Conservation (phyloP, 306 rosid species). For the Acacia crassicarpa region DNA sequence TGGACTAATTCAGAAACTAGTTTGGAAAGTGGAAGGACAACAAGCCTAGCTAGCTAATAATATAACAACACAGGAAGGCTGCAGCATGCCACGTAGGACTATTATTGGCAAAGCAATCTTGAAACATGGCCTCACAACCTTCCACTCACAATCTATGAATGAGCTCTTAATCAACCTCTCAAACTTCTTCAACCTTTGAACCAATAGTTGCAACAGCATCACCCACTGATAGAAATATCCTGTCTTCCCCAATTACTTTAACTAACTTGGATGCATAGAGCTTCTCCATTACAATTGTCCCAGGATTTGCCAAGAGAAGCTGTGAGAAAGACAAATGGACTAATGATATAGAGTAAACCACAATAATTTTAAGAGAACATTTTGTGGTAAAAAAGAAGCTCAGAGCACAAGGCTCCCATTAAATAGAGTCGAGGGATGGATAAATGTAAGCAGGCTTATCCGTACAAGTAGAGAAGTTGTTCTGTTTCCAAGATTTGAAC, state of each 20-base stretch:
- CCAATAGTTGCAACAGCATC: constrained; percentile 63
- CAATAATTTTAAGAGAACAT: no score
- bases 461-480: no score
- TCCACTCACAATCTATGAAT: not conserved
- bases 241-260: constrained; percentile 54
- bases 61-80: not conserved
- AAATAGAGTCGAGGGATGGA: no score
- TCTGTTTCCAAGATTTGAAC: no score
- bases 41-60: not conserved
- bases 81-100: not conserved
- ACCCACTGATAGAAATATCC: constrained; percentile 63
- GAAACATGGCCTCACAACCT: not conserved
- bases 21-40: not conserved
- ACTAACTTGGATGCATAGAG: constrained; percentile 59
- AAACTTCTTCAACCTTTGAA: constrained; percentile 30
- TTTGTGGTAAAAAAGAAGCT: no score
- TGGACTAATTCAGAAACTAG: not conserved
- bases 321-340: constrained; percentile 1
- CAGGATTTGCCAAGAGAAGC: constrained; percentile 79
- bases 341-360: not conserved
- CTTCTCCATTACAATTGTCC: constrained; percentile 71
- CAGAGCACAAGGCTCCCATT: no score
- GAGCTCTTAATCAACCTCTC: not conserved
- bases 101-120: not conserved
- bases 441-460: no score